Evolutionary conservation across 768 basidiomycete species (phyloP), one percentile per base, ranked within the genome.

Genomic region (Suillus paluster): DNA sequence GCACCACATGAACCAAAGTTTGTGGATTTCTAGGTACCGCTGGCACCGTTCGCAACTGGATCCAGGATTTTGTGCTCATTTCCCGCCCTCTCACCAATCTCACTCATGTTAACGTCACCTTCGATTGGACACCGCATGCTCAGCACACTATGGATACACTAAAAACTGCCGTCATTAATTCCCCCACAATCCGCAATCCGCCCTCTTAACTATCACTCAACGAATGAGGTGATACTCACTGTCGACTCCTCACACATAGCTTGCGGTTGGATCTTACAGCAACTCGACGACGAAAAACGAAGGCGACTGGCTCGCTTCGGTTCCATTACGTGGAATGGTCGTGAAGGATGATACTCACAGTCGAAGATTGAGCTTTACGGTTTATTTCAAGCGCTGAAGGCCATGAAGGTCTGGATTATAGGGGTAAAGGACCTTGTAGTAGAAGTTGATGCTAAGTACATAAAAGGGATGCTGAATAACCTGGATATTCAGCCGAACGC

Each of bases 381-480:
- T 0, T 42, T 78, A 0, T 74, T 78, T 0, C 58, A 56, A 23
- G 53, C 65, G n/a, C n/a, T n/a, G n/a, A n/a, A n/a, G 0, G 63
- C 71, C 44, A n/a, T n/a, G n/a, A 70, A 72, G 33, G 58, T 71
- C 0, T 70, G 71, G 30, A 36, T 79, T 12, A 70, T 79, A 39
- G 73, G 77, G 0, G 27, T 75, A 1, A 55, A 70, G 6, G 74
- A 77, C 12, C 65, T 83, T 0, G 59, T 73, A 0, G 70, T 81
- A 19, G 77, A 80, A 59, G 74, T 79, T 3, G 77, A 81, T 57
- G 77, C 78, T 0, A 65, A 68, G 7, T 82, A 78, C 58, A 75
- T 82, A n/a, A 73, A 73, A 34, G 78, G 79, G 0, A 80, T 81
- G 80, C 57, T 79, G 0, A 68, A 66, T 3, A 70, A 77, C 38